Evolutionary conservation across 768 basidiomycete species (phyloP), one percentile per base, ranked within the genome.

Genomic region (Rubroboletus pulcherrimus): DNA sequence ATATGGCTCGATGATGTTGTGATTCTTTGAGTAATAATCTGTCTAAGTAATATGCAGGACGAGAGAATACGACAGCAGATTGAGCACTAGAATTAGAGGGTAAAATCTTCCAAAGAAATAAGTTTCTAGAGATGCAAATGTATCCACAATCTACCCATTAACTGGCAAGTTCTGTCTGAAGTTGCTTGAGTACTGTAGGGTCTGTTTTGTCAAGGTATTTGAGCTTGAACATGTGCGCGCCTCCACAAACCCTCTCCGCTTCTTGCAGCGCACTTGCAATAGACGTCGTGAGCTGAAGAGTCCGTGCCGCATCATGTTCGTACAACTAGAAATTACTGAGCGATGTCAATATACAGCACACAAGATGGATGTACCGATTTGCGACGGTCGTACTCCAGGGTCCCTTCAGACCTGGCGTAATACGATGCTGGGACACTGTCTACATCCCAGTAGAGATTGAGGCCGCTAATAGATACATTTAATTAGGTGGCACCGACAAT

Each of bases 321-420:
- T 82, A 85, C 12, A 87, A 66, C 93, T 95, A 63, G 11, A 52
- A 53, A 33, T 33, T 33, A 38, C n/a, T 65, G n/a, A 60, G 44
- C 24, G 34, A 49, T 46, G 57, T 56, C 42, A 33, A 33, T 19
- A 39, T n/a, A 21, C 50, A 51, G 34, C 14, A 50, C 14, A 55
- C 5, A 30, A 29, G 26, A 43, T 45, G 3, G 17, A 72, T 81
- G 35, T 67, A 93, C 93, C 54, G 75, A 73, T 74, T 85, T 82
- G 41, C 91, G 82, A 33, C 93, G 87, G n/a, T 78, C 73, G 60
- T 86, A 86, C 68, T 95, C 93, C 7, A 82, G 75, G 1, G 89
- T 91, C 8, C 80, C 85, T 68, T 88, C 79, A 10, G 81, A 81
- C n/a, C 78, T 79, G 38, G 80, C 78, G 63, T 81, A 89, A 63